Evolutionary conservation across 768 basidiomycete genomes (phyloP), one percentile per base, ranked within the genome.

Genomic region (Mycena rebaudengoi): DNA sequence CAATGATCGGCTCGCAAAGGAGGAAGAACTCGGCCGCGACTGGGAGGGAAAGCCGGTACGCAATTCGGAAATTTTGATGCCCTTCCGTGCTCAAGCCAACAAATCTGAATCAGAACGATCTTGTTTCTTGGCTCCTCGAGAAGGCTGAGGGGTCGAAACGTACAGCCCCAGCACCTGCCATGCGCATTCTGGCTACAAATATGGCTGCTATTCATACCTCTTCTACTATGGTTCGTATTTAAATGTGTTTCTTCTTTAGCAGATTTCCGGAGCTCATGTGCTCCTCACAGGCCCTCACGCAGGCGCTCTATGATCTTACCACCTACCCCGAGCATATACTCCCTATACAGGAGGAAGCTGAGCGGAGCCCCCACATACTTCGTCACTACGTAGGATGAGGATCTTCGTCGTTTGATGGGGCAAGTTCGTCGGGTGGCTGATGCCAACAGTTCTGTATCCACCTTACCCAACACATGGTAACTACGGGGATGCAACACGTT

Each of bases 121-220:
- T 54, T 28, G 35, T 54, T 23, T 54, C 52, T 69, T 82, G 81
- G 81, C 56, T 81, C 28, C 66, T 83, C 46, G 78, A 82, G 23
- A 69, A 65, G 1, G 73, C 73, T 7, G 60, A 59, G 7, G 61
- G 62, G 7, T 68, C 71, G 13, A 66, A 76, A 14, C 67, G 69
- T n/a, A 75, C 71, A 6, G 48, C 72, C 0, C 51, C 68, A 2
- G 69, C 72, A 4, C 61, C 81, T 18, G 67, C 70, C 0, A 65
- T 64, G 25, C 72, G 75, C 10, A 48, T 83, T 4, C 73, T 83
- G 32, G 60, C 73, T 25, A 58, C 80, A 29, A 79, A 83, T 59
- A 76, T 82, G 51, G 77, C 79, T 0, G 72, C 76, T 7, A 66
- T 79, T 32, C n/a, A 55, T 35, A 55, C 39, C 1, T 30, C 25